Percentiles rank a stretch among this genome's conserved stretches.
Evolutionary conservation across 352 stramenopile species (phyloP).

Genomic region (Globisporangium polare): DNA sequence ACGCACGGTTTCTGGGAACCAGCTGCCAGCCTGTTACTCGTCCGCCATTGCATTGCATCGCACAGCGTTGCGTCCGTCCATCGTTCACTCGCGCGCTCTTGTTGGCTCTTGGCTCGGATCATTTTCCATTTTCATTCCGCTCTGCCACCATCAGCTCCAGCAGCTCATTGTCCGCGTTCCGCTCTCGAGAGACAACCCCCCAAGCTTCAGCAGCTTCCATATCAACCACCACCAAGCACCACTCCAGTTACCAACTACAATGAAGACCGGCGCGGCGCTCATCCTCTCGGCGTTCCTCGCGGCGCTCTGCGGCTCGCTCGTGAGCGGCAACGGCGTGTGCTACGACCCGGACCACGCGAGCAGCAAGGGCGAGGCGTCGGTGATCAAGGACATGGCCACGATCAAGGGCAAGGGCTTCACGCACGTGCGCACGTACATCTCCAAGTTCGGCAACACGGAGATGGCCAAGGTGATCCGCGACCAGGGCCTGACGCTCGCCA

Average conservation of each 20-base stretch:
- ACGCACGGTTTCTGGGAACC: constrained; percentile 2
- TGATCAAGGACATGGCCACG: constrained; percentile 42
- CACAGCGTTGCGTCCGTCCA: no score
- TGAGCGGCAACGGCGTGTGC: constrained; percentile 61
- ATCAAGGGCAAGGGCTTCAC: constrained; percentile 53
- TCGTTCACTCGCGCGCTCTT: not conserved
- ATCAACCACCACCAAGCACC: not conserved
- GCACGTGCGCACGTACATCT: constrained; percentile 72
- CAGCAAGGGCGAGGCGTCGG: constrained; percentile 27
- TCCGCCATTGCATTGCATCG: not conserved
- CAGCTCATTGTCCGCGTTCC: not conserved
- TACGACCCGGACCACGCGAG: constrained; percentile 58
- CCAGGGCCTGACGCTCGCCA: constrained; percentile 43
- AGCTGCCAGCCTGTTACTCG: not conserved
- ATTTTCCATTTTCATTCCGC: not conserved
- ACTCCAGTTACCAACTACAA: not conserved
- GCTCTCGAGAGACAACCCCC: not conserved
- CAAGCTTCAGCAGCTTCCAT: not conserved
- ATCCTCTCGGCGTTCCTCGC: constrained; percentile 15
- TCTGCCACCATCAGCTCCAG: not conserved
- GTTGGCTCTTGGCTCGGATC: not conserved
- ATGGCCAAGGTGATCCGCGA: constrained; percentile 49
- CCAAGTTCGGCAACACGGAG: constrained; percentile 44
- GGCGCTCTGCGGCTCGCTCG: constrained; percentile 29
- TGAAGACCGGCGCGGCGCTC: constrained; percentile 17